Conservation (phyloP, 176 grass and related monocot species). For the Triticum monococcum region DNA sequence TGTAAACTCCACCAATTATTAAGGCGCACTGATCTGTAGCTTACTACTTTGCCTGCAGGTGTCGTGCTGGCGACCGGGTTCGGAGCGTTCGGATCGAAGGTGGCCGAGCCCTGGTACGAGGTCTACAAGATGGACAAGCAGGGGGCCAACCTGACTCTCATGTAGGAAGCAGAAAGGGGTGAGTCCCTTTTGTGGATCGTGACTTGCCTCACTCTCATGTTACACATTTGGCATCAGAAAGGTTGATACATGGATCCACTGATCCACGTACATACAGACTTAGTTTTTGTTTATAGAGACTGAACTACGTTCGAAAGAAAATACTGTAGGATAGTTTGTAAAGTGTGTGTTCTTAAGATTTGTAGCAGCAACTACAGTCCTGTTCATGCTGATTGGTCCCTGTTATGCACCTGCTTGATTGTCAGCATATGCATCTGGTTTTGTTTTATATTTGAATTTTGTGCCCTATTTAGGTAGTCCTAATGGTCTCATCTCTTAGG, state of each 20-base stretch:
- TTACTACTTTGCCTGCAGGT: too few species aligned
- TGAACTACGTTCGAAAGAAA: background rate
- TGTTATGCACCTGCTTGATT: background rate
- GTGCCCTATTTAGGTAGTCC: background rate
- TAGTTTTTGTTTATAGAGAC: too few species aligned
- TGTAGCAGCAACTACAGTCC: too few species aligned
- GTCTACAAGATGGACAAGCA: slow-evolving; percentile 93
- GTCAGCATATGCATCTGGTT: background rate
- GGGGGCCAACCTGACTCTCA: slow-evolving; percentile 52
- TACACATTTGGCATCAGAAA: too few species aligned
- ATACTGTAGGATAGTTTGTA: background rate
- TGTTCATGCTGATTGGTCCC: slow-evolving; percentile 9
- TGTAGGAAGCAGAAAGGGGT: too few species aligned
- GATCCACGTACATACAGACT: too few species aligned
- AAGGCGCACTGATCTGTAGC: too few species aligned
- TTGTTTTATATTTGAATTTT: background rate
- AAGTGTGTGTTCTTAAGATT: background rate
- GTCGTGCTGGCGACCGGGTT: too few species aligned
- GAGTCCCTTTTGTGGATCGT: too few species aligned
- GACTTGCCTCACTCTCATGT: too few species aligned
- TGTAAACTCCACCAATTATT: too few species aligned
- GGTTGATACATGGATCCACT: too few species aligned
- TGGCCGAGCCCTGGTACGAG: slow-evolving; percentile 81
- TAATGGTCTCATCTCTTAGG: background rate
- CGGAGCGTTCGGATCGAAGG: slow-evolving; percentile 55